Evolutionary conservation across 148 eudicot species (phyloP).

Genomic region (Rhododendron ovatum): DNA sequence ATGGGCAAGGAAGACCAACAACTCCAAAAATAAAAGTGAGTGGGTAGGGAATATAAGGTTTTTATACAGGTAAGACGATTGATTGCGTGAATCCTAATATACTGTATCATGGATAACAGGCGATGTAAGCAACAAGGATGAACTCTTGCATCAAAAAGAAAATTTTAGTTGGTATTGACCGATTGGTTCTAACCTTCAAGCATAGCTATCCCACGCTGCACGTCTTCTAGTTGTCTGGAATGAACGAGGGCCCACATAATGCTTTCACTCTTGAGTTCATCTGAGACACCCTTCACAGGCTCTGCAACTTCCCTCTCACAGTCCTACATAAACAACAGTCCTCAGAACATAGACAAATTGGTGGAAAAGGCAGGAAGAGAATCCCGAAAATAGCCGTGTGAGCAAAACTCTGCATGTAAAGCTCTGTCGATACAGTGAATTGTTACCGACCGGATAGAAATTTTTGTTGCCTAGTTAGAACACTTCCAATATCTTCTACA

Average conservation of each 20-base stretch:
- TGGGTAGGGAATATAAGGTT: not conserved
- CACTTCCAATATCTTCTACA: not conserved
- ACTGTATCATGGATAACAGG: not conserved
- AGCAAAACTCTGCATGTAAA: not conserved
- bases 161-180: not conserved
- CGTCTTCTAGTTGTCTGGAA: conserved; percentile 67
- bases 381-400: not conserved
- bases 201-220: conserved; percentile 90
- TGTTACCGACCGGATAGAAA: not conserved
- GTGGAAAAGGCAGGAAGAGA: not conserved
- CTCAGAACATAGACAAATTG: not conserved
- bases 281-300: conserved; percentile 46
- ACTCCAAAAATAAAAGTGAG: not conserved
- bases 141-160: not conserved
- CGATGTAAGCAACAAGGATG: not conserved
- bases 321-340: conserved; percentile 27
- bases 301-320: conserved; percentile 78
- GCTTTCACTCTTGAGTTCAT: conserved; percentile 51
- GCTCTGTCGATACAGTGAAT: not conserved
- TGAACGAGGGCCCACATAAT: conserved; percentile 89
- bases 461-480: not conserved
- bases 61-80: not conserved
- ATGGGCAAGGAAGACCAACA: not conserved
- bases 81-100: not conserved
- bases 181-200: conserved; percentile 57